These are phyloP conservation scores for Suillus subaureus DNA, from an alignment of 768 basidiomycete genomes.

Conservation along the genomic window DNA sequence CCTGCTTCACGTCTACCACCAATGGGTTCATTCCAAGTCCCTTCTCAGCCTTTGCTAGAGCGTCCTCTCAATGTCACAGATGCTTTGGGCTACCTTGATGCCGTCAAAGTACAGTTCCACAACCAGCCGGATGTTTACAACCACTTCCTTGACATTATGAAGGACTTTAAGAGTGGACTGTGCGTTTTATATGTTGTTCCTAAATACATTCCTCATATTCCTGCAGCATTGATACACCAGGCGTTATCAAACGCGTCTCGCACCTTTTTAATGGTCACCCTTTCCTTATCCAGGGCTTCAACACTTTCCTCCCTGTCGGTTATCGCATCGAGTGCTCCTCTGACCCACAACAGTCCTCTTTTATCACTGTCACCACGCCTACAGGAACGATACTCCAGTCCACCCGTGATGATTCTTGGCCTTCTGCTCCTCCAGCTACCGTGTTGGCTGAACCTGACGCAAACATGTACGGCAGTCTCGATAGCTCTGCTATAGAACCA, in stretches of 20 bases:
- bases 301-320: conserved; percentile 93
- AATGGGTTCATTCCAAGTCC: conserved; percentile 25
- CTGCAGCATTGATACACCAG: conserved; percentile 91
- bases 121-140: conserved; percentile 67
- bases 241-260: conserved; percentile 94
- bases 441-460: conserved; percentile 20
- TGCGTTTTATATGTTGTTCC: conserved; percentile 29
- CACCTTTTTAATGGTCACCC: conserved; percentile 91
- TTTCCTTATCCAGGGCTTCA: conserved; percentile 93
- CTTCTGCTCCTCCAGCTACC: conserved; percentile 26
- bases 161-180: conserved; percentile 72
- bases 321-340: conserved; percentile 87
- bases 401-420: conserved; percentile 47
- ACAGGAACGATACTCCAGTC: conserved; percentile 64
- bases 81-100: conserved; percentile 64
- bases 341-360: conserved; percentile 62
- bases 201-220: conserved; percentile 7
- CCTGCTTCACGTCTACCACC: conserved; percentile 21
- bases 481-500: conserved; percentile 59
- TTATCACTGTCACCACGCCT: conserved; percentile 80
- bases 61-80: conserved; percentile 63
- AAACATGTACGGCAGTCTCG: conserved; percentile 32
- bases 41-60: conserved; percentile 26
- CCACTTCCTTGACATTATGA: conserved; percentile 69
- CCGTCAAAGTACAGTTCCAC: conserved; percentile 62